Evolutionary conservation across 192 early-diverging fungal species (phyloP), one percentile per base, ranked within the genome.

Genomic region (Coemansia sp.): DNA sequence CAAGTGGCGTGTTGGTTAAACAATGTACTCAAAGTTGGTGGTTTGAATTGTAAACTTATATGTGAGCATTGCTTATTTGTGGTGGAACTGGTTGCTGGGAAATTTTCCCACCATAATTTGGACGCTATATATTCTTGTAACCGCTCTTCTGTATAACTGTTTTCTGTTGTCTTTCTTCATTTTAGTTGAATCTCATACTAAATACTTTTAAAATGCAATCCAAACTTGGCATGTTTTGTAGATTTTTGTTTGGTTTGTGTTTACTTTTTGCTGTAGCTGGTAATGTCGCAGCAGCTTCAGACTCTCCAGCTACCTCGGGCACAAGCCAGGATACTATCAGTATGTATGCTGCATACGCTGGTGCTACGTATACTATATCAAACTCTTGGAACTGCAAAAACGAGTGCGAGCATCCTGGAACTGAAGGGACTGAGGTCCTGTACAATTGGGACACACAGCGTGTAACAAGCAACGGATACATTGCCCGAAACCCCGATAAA

Each of bases 281-380:
- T 31, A 31, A 31, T 31, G 31, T 6, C 6, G 31, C 31, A 31
- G 31, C 31, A 31, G 31, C 31, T 31, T 44, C 42, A 14, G n/a
- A 17, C 42, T 44, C n/a, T 12, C 42, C 42, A 44, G 14, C 11
- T 12, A 44, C 20, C 9, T 12, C 9, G 9, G 22, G 9, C 12
- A 23, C 21, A 11, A 46, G 23, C 10, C 44, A 52, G 31, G 19
- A 19, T 3, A 65, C 54, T 22, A 23, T 75, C 5, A 49, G 65
- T 17, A 14, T 75, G 15, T 75, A 69, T 37, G 72, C 72, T 0
- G 62, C 72, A 3, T 75, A 75, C 57, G 49, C 72, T 12, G 67
- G 72, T 5, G 72, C 72, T 10, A 63, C 72, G 23, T 75, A 75
- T 55, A 34, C 34, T 6, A 11, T 64, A 0, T 20, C 57, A 6